Evolutionary conservation across 2,329 filamentous ascomycete genomes (phyloP).

Genomic region (Fusarium irregulare): DNA sequence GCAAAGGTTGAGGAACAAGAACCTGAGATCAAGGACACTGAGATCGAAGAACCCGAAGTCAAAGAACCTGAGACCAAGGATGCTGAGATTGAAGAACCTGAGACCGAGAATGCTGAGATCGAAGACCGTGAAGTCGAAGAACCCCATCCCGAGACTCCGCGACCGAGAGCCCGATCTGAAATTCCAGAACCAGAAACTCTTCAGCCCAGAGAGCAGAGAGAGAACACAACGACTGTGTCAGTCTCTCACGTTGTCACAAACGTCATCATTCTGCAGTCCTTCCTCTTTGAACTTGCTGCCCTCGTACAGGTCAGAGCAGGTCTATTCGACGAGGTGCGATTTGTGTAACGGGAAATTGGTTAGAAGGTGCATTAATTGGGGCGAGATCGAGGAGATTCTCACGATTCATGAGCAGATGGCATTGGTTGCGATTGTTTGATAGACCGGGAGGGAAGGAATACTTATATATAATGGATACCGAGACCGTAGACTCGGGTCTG

Average conservation of each 20-base stretch:
- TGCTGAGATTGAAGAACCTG: background rate
- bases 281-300: constrained; percentile 80
- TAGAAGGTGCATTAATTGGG: constrained; percentile 8
- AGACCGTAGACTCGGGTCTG: constrained; percentile 20
- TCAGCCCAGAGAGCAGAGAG: constrained; percentile 30
- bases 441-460: constrained; percentile 19
- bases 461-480: constrained; percentile 23
- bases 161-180: constrained; percentile 21
- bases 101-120: too few relatives aligned
- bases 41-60: background rate
- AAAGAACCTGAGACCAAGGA: background rate
- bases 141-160: constrained; percentile 12
- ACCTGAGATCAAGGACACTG: background rate
- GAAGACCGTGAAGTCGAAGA: constrained; percentile 2
- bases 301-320: constrained; percentile 79
- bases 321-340: constrained; percentile 80
- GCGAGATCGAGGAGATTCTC: constrained; percentile 28
- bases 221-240: constrained; percentile 62
- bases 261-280: constrained; percentile 81
- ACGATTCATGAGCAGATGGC: constrained; percentile 45
- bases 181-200: constrained; percentile 33
- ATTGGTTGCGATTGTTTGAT: constrained; percentile 32
- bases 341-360: constrained; percentile 50
- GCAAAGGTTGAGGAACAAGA: background rate
- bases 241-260: constrained; percentile 85